A percentile compares a stretch with the other conserved stretches of the same genome.
These are phyloP conservation scores for Xylaria sp. DNA, from an alignment of 2,329 filamentous ascomycete species.

Conservation along the genomic window DNA sequence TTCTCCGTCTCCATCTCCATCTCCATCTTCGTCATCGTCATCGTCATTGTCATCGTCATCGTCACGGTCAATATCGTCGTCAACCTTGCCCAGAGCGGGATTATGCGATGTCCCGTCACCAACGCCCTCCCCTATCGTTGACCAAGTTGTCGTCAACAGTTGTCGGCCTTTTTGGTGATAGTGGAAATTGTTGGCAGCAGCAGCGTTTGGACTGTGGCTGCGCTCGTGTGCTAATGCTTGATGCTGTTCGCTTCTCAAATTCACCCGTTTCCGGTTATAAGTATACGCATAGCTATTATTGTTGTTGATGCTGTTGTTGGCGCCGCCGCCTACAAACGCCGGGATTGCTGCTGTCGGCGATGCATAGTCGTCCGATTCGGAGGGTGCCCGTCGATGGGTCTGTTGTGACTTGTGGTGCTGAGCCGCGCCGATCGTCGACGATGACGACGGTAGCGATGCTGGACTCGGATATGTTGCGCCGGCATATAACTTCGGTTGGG, in stretches of 20 bases:
- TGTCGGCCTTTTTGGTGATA: slow-evolving; percentile 29
- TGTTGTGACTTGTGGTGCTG: slow-evolving; percentile 17
- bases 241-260: slow-evolving; percentile 13
- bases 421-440: slow-evolving; percentile 16
- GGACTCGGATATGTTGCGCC: slow-evolving; percentile 22
- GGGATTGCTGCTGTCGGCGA: slow-evolving; percentile 21
- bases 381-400: slow-evolving; percentile 22
- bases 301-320: not conserved
- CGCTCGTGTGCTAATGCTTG: slow-evolving; percentile 17
- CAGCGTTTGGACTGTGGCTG: slow-evolving; percentile 14
- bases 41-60: slow-evolving; percentile 15
- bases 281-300: slow-evolving; percentile 20
- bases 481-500: slow-evolving; percentile 25
- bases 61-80: slow-evolving; percentile 25
- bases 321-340: slow-evolving; percentile 20
- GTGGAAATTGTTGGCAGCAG: slow-evolving; percentile 27
- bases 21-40: not conserved
- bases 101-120: slow-evolving; percentile 12
- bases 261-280: slow-evolving; percentile 27
- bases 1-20: slow-evolving; percentile 5
- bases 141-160: not conserved
- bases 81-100: slow-evolving; percentile 6
- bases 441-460: slow-evolving; percentile 20
- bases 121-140: not conserved
- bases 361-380: slow-evolving; percentile 14